Evolutionary conservation across 257 asterid species (phyloP).

Genomic region (Capsicum pubescens): DNA sequence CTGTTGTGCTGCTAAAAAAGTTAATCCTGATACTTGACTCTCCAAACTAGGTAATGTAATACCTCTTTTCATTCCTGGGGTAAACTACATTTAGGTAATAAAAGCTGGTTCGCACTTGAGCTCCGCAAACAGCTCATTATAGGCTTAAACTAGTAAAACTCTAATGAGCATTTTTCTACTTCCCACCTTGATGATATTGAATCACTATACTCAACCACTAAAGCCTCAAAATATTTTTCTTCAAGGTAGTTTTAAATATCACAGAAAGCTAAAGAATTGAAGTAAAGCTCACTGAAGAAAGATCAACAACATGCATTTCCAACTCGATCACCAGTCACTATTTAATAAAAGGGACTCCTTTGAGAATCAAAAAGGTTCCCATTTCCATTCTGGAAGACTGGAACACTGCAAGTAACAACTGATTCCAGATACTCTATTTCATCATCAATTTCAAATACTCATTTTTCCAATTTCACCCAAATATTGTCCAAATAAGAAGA

Average conservation of each 20-base stretch:
- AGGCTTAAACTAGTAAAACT: conserved; percentile 5
- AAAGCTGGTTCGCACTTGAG: background rate
- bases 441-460: background rate
- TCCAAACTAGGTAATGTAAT: background rate
- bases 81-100: background rate
- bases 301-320: background rate
- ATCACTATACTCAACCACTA: background rate
- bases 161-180: background rate
- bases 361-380: background rate
- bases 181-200: background rate
- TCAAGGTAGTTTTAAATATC: background rate
- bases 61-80: background rate
- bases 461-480: background rate
- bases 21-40: background rate
- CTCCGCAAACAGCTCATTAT: background rate
- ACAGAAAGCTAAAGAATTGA: background rate
- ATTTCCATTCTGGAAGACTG: background rate
- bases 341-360: background rate
- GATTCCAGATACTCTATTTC: background rate
- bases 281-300: background rate
- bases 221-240: background rate
- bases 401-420: background rate
- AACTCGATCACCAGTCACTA: background rate
- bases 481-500: background rate
- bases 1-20: background rate